phyloP scores from a whole-genome alignment of 257 asterid genomes.

The Euphrasia confusa region DNA sequence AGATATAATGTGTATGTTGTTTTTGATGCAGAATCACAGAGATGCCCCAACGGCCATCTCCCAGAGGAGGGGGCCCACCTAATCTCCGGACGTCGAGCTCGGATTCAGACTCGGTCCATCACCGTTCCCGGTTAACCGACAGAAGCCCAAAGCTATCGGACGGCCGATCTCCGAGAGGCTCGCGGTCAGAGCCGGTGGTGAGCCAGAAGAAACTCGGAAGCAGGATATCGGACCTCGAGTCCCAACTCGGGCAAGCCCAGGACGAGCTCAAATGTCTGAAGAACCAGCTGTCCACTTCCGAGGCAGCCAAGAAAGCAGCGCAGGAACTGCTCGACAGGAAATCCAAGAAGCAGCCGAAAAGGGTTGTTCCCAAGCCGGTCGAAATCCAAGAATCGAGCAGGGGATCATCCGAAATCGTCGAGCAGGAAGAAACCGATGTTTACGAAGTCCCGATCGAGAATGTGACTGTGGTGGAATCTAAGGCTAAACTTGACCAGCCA shows the following conservation, averaged over 20 bases:
- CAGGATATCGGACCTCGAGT: constrained; percentile 79
- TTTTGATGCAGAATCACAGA: constrained; percentile 47
- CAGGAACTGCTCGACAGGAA: constrained; percentile 55
- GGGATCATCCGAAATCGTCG: constrained; percentile 30
- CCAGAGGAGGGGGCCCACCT: constrained; percentile 38
- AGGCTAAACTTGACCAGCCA: constrained; percentile 11
- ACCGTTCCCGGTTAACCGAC: constrained; percentile 36
- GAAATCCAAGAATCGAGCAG: constrained; percentile 21
- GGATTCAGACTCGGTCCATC: constrained; percentile 56
- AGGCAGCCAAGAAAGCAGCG: constrained; percentile 59
- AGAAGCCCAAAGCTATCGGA: constrained; percentile 56
- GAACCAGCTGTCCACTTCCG: constrained; percentile 58
- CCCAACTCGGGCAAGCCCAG: constrained; percentile 91
- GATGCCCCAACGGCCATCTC: constrained; percentile 64
- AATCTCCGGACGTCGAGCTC: constrained; percentile 64
- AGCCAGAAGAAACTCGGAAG: constrained; percentile 78
- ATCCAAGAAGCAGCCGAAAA: constrained; percentile 22
- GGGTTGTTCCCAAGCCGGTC: background rate
- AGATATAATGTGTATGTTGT: background rate
- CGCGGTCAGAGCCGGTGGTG: constrained; percentile 30
- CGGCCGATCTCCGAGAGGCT: constrained; percentile 56
- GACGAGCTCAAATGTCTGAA: constrained; percentile 69
- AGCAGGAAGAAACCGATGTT: constrained; percentile 48
- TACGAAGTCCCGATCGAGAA: constrained; percentile 64
- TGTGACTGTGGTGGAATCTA: constrained; percentile 28